Evolutionary conservation across 106 monocot genomes (phyloP), one percentile per base, ranked within the genome.

Genomic region (Dendrobium officinale): DNA sequence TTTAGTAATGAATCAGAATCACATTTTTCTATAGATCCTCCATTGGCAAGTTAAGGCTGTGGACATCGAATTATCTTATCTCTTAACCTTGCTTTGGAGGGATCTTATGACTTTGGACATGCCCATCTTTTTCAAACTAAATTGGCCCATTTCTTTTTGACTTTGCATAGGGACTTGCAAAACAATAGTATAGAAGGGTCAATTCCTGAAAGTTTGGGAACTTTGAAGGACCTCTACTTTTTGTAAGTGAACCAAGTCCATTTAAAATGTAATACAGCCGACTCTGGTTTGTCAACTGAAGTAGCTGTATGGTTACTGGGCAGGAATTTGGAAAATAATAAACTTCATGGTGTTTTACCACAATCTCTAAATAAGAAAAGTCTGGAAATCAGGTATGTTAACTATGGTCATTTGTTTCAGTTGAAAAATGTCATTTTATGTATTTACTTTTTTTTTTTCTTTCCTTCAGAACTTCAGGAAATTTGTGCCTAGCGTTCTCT

Each of bases 241-340:
- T 51, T 89, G 89, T 89, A 72, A 86, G 89, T 79, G 20, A 41
- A 66, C 17, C 1, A 54, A 79, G 29, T 26, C 43, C 1, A 8
- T 72, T 51, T 54, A 75, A 72, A 72, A 72, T 27, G 54, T 37
- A 49, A 6, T 4, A 15, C 6, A 15, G 29, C 37, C 6, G 45
- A 67, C 19, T 17, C 11, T 79, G 13, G 10, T 67, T 45, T 24
- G n/a, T 7, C 45, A 43, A 49, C 24, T 13, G 4, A 33, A 29
- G 9, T 17, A 6, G 41, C 42, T 40, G 10, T 49, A 51, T 51
- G 51, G 15, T 51, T 22, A 29, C 41, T 78, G 9, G n/a, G 67
- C 77, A 89, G 89, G 77, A 89, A 89, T 81, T 79, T 89, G 75
- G 85, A 85, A 76, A 83, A 88, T 82, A 88, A 88, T 79, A 81